A percentile compares a stretch with the other conserved stretches of the same genome.
phyloP scores from a whole-genome alignment of 1,284 basidiomycete species.

The Wolfiporia cocos region DNA sequence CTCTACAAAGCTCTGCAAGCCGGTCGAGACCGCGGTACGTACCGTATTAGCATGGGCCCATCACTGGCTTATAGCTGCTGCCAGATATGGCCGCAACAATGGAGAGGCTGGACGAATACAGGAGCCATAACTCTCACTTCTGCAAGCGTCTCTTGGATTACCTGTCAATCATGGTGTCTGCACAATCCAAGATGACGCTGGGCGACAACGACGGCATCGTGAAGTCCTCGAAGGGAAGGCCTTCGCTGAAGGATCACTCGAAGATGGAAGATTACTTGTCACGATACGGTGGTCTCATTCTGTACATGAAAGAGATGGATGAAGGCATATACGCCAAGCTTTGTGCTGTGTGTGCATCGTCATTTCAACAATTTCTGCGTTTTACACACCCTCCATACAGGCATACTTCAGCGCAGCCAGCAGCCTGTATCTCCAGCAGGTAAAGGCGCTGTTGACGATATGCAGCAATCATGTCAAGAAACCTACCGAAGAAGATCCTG shows the following conservation, averaged over 20 bases:
- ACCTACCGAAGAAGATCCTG: conserved; percentile 64
- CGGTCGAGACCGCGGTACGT: conserved; percentile 76
- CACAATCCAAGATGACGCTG: conserved; percentile 68
- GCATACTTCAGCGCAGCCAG: conserved; percentile 85
- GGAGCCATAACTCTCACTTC: conserved; percentile 83
- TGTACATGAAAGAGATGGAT: conserved; percentile 96
- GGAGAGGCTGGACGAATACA: conserved; percentile 87
- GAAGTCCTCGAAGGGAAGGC: conserved; percentile 36
- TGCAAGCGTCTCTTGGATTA: conserved; percentile 89
- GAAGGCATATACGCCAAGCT: conserved; percentile 78
- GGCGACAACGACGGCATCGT: conserved; percentile 53
- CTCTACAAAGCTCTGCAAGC: conserved; percentile 96
- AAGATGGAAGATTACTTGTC: conserved; percentile 80
- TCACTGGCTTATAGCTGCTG: not conserved
- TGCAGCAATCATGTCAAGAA: conserved; percentile 64
- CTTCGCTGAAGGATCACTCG: conserved; percentile 56
- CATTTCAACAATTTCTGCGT: not conserved
- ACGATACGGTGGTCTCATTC: conserved; percentile 83
- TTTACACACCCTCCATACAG: conserved; percentile 33
- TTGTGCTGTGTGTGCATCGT: conserved; percentile 63
- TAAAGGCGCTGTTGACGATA: conserved; percentile 63
- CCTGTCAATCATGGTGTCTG: conserved; percentile 85
- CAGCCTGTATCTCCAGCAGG: conserved; percentile 75
- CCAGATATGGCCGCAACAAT: conserved; percentile 91
- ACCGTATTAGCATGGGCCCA: conserved; percentile 7